Conservation (phyloP, 2,329 filamentous ascomycete species). For the Trichoderma hamatum region DNA sequence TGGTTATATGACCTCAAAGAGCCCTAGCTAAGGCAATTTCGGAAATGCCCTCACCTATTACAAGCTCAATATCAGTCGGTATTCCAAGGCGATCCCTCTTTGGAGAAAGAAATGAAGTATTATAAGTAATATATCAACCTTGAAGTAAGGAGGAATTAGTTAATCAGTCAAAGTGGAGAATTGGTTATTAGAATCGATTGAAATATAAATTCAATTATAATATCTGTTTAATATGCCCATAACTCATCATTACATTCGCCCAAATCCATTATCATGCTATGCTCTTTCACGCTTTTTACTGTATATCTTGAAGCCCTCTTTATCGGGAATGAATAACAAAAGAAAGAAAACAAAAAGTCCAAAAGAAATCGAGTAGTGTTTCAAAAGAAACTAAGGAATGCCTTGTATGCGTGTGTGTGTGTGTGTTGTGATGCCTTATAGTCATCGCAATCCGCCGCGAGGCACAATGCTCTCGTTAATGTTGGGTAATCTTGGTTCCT, state of each 20-base stretch:
- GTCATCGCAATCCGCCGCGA: not conserved
- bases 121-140: not conserved
- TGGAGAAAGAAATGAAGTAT: not conserved
- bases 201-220: not conserved
- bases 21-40: too few relatives aligned
- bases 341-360: not conserved
- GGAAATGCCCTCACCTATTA: too few relatives aligned
- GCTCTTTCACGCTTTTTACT: not conserved
- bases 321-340: not conserved
- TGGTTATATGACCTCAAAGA: too few relatives aligned
- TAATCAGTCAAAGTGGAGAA: not conserved
- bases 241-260: not conserved
- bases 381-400: not conserved
- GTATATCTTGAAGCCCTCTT: not conserved
- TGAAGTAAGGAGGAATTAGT: not conserved
- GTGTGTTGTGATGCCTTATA: not conserved
- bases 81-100: not conserved
- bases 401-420: not conserved
- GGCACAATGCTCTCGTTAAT: constrained; percentile 8
- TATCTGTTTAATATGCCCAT: not conserved
- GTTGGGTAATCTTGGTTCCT: not conserved
- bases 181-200: not conserved
- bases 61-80: not conserved
- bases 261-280: not conserved
- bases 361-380: not conserved